A percentile compares a stretch with the other conserved stretches of the same genome.
These are phyloP conservation scores for Furcasterigmium sp. DNA, from an alignment of 2,329 filamentous ascomycete genomes.

Conservation along the genomic window DNA sequence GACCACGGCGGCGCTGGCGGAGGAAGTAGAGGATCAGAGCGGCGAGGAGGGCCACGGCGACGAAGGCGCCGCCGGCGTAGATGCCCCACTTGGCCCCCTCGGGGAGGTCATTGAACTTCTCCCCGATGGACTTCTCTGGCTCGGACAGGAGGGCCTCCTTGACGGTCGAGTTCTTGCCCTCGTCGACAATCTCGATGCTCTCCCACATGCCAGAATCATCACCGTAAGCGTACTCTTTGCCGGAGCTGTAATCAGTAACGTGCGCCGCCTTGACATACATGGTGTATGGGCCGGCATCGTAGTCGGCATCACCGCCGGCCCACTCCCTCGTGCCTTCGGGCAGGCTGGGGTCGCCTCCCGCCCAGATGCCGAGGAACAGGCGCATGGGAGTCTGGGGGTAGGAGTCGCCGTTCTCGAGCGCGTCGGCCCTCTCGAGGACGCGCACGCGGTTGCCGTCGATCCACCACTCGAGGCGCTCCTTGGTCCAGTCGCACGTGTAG, in stretches of 20 bases:
- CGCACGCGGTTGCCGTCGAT: constrained; percentile 65
- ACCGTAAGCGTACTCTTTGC: constrained; percentile 60
- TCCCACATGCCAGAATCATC: constrained; percentile 57
- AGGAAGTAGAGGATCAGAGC: constrained; percentile 47
- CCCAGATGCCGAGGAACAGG: constrained; percentile 62
- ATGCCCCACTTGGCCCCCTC: constrained; percentile 45
- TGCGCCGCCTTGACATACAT: constrained; percentile 64
- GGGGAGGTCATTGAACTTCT: constrained; percentile 52
- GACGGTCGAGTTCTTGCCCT: constrained; percentile 45
- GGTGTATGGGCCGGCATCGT: constrained; percentile 58
- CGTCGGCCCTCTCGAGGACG: constrained; percentile 55
- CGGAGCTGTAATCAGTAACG: constrained; percentile 54
- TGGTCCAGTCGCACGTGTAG: constrained; percentile 71
- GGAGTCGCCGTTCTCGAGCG: constrained; percentile 50
- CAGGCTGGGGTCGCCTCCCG: constrained; percentile 52
- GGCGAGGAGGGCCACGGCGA: constrained; percentile 34
- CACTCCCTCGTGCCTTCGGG: constrained; percentile 56
- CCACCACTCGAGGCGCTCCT: constrained; percentile 59
- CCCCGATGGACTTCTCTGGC: constrained; percentile 35
- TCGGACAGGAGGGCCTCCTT: constrained; percentile 34
- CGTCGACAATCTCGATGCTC: constrained; percentile 52
- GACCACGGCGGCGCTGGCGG: constrained; percentile 47
- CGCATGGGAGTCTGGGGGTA: constrained; percentile 77
- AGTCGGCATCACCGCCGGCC: constrained; percentile 68
- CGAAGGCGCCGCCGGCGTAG: constrained; percentile 42